phyloP scores from a whole-genome alignment of 2,329 filamentous ascomycete species.

The Ophiostoma fasciatum region DNA sequence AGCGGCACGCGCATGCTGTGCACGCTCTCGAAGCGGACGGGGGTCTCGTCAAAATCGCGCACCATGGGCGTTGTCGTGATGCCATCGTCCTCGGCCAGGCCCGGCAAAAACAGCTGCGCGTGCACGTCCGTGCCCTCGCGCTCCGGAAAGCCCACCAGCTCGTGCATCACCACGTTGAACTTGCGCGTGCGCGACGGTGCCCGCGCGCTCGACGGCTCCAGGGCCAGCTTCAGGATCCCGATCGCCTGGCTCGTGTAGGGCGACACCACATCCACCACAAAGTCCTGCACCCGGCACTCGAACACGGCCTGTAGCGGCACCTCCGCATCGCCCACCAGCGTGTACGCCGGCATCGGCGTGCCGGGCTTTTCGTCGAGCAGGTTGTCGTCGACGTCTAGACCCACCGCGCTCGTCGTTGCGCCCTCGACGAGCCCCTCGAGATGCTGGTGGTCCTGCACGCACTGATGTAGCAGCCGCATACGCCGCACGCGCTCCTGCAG shows the following conservation, averaged over 20 bases:
- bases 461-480: conserved; percentile 96
- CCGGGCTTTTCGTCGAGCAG: conserved; percentile 71
- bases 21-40: conserved; percentile 89
- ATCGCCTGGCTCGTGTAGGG: conserved; percentile 85
- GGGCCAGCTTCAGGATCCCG: conserved; percentile 75
- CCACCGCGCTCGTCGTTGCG: no score
- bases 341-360: conserved; percentile 88
- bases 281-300: conserved; percentile 87
- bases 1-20: conserved; percentile 94
- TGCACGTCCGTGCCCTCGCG: conserved; percentile 92
- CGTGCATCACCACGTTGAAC: conserved; percentile 98
- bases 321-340: conserved; percentile 81
- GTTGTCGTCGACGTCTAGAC: no score
- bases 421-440: no score
- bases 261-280: conserved; percentile 76
- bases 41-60: conserved; percentile 79
- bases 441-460: no score
- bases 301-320: conserved; percentile 89
- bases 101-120: conserved; percentile 90
- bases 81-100: conserved; percentile 75
- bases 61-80: conserved; percentile 95
- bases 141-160: conserved; percentile 87
- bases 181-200: conserved; percentile 87
- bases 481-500: conserved; percentile 71
- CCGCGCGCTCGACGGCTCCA: conserved; percentile 87